Percentiles rank a stretch among this genome's conserved stretches.
Conservation (phyloP, 805 yeast species). For the Pichia manshurica region DNA sequence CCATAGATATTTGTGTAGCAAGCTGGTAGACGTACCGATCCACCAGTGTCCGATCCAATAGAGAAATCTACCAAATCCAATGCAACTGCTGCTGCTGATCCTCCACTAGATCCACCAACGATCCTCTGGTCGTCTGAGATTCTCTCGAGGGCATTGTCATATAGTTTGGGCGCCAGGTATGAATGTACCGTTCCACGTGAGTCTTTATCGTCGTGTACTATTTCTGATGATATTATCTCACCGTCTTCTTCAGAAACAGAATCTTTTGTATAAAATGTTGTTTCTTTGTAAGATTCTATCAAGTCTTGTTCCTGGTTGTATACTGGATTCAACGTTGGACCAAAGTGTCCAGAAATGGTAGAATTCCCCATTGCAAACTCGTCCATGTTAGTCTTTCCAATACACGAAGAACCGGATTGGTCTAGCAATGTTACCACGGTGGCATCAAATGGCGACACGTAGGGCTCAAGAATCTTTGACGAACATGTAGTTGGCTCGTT, state of each 20-base stretch:
- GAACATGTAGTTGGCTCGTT: conserved; percentile 70
- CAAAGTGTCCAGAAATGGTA: conserved; percentile 49
- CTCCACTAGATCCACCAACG: conserved; percentile 95
- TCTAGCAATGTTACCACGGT: conserved; percentile 58
- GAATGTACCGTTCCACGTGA: conserved; percentile 2
- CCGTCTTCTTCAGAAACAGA: background rate
- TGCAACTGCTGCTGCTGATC: conserved; percentile 90
- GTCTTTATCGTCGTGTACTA: background rate
- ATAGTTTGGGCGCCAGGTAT: conserved; percentile 18
- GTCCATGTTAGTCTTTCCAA: conserved; percentile 89
- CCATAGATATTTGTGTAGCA: conserved; percentile 80
- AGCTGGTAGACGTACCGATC: conserved; percentile 90
- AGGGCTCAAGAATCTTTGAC: conserved; percentile 55
- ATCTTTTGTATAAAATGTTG: conserved; percentile 23
- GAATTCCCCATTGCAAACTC: conserved; percentile 97
- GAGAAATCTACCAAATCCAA: conserved; percentile 65
- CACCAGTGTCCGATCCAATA: conserved; percentile 96
- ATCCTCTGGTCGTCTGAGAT: conserved; percentile 27
- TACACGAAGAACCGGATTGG: conserved; percentile 43
- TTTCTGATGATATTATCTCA: conserved; percentile 8
- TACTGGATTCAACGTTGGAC: conserved; percentile 52
- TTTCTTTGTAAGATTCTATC: conserved; percentile 20
- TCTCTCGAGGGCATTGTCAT: conserved; percentile 1
- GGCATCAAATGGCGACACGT: conserved; percentile 74
- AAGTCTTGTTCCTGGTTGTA: conserved; percentile 22